phyloP scores from a whole-genome alignment of 495 filamentous ascomycete genomes.

The Cercophora newfieldiana region DNA sequence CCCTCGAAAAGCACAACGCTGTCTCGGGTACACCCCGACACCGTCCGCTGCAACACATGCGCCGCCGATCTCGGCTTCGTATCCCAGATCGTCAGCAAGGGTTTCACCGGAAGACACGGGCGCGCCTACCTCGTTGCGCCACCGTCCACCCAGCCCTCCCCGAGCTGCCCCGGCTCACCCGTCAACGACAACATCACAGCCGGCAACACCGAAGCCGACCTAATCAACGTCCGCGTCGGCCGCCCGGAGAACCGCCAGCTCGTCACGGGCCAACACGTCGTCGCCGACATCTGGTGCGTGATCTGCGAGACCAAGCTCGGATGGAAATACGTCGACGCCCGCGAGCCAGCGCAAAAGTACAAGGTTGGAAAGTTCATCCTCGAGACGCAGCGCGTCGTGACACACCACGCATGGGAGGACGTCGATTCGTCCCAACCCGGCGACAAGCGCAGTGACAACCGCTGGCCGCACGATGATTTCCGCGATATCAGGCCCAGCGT shows the following conservation, averaged over 20 bases:
- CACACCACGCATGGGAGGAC: conserved; percentile 69
- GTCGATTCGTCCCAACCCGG: conserved; percentile 10
- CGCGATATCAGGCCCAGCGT: not conserved
- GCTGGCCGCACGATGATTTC: not conserved
- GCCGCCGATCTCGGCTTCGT: conserved; percentile 71
- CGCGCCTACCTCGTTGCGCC: conserved; percentile 84
- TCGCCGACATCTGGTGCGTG: conserved; percentile 55
- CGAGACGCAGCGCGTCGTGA: conserved; percentile 73
- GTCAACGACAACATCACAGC: conserved; percentile 24
- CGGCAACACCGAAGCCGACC: conserved; percentile 29
- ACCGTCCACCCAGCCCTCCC: conserved; percentile 28
- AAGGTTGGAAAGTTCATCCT: conserved; percentile 97
- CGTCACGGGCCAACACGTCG: conserved; percentile 73
- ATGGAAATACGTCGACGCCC: conserved; percentile 92
- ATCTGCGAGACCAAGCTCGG: conserved; percentile 70
- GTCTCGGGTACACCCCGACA: conserved; percentile 40
- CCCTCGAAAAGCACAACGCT: conserved; percentile 20
- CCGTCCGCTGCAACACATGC: conserved; percentile 73
- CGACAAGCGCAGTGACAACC: not conserved
- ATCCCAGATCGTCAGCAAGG: conserved; percentile 83
- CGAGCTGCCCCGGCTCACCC: conserved; percentile 27
- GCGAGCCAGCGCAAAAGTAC: conserved; percentile 78
- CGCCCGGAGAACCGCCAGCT: conserved; percentile 67
- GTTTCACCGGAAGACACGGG: conserved; percentile 92
- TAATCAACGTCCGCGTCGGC: conserved; percentile 51